Evolutionary conservation across 2,329 filamentous ascomycete species (phyloP), one percentile per base, ranked within the genome.

Genomic region (Zalaria obscura): DNA sequence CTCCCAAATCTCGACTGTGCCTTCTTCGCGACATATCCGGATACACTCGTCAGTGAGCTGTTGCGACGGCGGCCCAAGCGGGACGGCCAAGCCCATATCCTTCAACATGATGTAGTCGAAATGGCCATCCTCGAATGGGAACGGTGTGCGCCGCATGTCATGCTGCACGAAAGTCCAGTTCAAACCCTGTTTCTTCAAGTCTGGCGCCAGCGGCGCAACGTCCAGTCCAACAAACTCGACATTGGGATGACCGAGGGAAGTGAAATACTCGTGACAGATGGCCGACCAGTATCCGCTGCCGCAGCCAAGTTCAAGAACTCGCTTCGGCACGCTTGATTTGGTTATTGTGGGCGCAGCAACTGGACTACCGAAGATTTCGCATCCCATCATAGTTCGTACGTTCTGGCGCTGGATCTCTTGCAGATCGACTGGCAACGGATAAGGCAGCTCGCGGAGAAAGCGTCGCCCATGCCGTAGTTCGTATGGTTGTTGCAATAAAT

Each of bases 41-140:
- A 89, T 65, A 47, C 79, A 81, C 55, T 95, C 86, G 48, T 84
- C 80, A 44, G 78, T 57, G n/a, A 75, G 63, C 25, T 59, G 57
- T 36, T 72, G 66, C 29, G 78, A 73, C 43, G 75, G 66, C 11
- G 59, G 58, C 4, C 67, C 68, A 36, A 74, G 64, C 26, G 74
- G 73, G 5, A 80, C 69, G n/a, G 76, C 73, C 48, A 91, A 68
- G 41, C 77, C 80, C 53, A 86, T 66, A 56, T 94, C 87, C 60
- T 94, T 94, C 55, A 85, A 72, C 69, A 94, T 86, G 52, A 96
- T 73, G 34, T 94, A 71, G 57, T 94, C 86, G 58, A 93, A 95
- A 51, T 88, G 80, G 31, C 73, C 79, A 45, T 85, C 75, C 2
- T 76, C 69, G 48, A 94, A 86, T 0, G 89, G 89, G 53, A 88